Evolutionary conservation across 2,329 filamentous ascomycete genomes (phyloP).

Genomic region (Lecanoromycetidae sp.): DNA sequence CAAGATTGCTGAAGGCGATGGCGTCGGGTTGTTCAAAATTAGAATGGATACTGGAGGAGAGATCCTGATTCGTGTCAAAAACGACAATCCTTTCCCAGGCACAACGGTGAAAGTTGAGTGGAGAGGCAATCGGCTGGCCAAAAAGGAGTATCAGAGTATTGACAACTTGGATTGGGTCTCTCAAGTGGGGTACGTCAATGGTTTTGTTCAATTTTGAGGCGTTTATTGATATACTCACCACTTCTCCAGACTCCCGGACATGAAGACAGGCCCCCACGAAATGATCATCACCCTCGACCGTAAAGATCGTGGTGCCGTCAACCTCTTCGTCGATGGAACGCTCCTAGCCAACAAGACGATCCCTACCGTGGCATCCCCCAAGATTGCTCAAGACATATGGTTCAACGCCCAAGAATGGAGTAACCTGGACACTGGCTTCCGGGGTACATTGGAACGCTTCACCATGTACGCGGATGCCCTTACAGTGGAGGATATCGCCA

Average conservation of each 20-base stretch:
- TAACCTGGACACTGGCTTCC: slow-evolving; percentile 6
- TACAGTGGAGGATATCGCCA: not conserved
- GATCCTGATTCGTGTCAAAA: slow-evolving; percentile 4
- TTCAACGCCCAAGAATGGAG: slow-evolving; percentile 5
- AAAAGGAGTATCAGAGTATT: not conserved
- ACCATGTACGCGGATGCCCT: slow-evolving; percentile 8
- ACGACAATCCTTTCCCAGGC: slow-evolving; percentile 1
- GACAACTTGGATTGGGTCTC: not conserved
- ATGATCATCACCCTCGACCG: slow-evolving; percentile 3
- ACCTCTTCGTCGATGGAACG: not conserved
- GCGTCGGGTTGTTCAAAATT: slow-evolving; percentile 2
- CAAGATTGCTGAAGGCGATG: not conserved
- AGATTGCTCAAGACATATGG: slow-evolving; percentile 10
- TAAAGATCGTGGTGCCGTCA: not conserved
- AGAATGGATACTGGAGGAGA: slow-evolving; percentile 6
- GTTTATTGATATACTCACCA: too few species aligned
- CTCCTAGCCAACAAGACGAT: not conserved
- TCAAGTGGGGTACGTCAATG: not conserved
- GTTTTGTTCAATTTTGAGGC: too few species aligned
- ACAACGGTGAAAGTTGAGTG: slow-evolving; percentile 2
- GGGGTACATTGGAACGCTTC: slow-evolving; percentile 3
- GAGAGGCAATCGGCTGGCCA: not conserved
- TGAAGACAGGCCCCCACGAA: not conserved
- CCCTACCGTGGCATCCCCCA: not conserved
- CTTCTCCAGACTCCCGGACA: not conserved